These are phyloP conservation scores for Lachancea thermotolerans DNA, from an alignment of 805 yeast genomes.

Conservation along the genomic window DNA sequence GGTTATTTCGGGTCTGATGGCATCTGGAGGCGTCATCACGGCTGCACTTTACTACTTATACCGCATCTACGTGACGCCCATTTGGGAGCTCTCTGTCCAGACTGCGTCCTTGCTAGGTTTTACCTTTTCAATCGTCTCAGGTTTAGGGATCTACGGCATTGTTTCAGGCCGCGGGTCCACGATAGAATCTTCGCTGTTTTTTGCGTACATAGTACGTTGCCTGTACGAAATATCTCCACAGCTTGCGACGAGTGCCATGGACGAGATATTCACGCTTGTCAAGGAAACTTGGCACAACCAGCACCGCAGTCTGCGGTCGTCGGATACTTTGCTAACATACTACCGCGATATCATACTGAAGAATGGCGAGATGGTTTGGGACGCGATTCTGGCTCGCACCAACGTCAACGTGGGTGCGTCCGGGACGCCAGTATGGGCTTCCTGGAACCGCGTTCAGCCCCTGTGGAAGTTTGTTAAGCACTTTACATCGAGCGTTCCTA, in stretches of 20 bases:
- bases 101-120: conserved; percentile 85
- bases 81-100: conserved; percentile 59
- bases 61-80: conserved; percentile 74
- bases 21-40: conserved; percentile 70
- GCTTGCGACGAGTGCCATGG: conserved; percentile 51
- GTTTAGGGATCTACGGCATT: conserved; percentile 78
- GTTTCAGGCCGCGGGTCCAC: conserved; percentile 79
- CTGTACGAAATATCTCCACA: conserved; percentile 90
- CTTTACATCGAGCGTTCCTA: conserved; percentile 28
- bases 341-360: conserved; percentile 26
- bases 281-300: conserved; percentile 33
- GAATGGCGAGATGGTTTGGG: conserved; percentile 25
- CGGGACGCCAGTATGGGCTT: conserved; percentile 14
- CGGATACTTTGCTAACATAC: conserved; percentile 29
- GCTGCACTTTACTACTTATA: conserved; percentile 71
- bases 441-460: conserved; percentile 20
- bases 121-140: conserved; percentile 64
- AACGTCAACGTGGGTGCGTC: conserved; percentile 16
- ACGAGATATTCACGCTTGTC: conserved; percentile 36
- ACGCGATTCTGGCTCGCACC: conserved; percentile 20
- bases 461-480: conserved; percentile 26
- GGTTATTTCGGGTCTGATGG: conserved; percentile 65
- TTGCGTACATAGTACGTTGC: conserved; percentile 88
- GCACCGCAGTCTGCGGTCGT: conserved; percentile 28
- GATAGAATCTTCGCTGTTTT: conserved; percentile 78